Conservation (phyloP, 2,329 filamentous ascomycete species). For the Epichloe glyceriae region DNA sequence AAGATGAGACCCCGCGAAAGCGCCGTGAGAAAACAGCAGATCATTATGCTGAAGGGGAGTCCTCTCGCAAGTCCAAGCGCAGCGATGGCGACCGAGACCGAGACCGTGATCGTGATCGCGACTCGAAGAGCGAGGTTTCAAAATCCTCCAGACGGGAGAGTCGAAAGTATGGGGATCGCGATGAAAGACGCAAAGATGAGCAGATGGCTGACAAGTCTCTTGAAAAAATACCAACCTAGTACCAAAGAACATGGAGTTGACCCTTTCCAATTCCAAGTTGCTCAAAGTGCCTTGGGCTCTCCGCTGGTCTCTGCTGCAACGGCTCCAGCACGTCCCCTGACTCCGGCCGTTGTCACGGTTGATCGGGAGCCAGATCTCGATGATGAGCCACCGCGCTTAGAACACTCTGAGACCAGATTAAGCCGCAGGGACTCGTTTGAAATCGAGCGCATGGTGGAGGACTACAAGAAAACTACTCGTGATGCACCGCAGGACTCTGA, state of each 20-base stretch:
- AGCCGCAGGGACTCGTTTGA: constrained; percentile 40
- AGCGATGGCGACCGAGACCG: constrained; percentile 15
- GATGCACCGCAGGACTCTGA: constrained; percentile 10
- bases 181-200: constrained; percentile 17
- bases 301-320: not conserved
- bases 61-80: constrained; percentile 10
- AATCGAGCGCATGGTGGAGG: constrained; percentile 22
- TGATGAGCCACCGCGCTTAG: constrained; percentile 17
- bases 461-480: constrained; percentile 14
- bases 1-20: constrained; percentile 18
- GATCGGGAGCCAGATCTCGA: constrained; percentile 40
- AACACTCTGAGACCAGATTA: constrained; percentile 23
- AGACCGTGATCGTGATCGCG: constrained; percentile 16
- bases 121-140: constrained; percentile 15
- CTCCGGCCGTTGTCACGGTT: constrained; percentile 39
- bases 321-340: constrained; percentile 25
- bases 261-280: constrained; percentile 46
- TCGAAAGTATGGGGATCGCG: constrained; percentile 12
- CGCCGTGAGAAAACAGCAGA: constrained; percentile 16
- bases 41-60: constrained; percentile 12
- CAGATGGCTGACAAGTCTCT: constrained; percentile 14
- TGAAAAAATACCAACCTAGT: constrained; percentile 9
- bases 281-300: constrained; percentile 27
- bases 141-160: constrained; percentile 12
- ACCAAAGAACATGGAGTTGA: constrained; percentile 23